phyloP scores from a whole-genome alignment of 495 filamentous ascomycete species.

The Ascodesmis nigricans region DNA sequence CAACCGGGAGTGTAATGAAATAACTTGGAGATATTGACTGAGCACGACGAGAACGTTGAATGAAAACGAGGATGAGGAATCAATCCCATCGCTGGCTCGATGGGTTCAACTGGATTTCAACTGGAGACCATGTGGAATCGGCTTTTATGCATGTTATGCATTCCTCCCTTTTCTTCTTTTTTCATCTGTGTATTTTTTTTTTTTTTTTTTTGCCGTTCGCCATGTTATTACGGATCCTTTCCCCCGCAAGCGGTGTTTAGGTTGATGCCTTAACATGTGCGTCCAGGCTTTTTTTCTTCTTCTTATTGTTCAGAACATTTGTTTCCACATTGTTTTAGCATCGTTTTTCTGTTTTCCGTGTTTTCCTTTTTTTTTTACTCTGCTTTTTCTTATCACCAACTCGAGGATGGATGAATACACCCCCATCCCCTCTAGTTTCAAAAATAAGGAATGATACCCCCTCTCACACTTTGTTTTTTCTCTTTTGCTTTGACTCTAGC shows the following conservation, averaged over 20 bases:
- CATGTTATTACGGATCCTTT: slow-evolving; percentile 5
- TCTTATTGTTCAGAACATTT: slow-evolving; percentile 16
- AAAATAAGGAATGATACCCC: too few species aligned
- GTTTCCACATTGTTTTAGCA: slow-evolving; percentile 6
- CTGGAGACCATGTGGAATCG: slow-evolving; percentile 17
- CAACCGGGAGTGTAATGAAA: too few species aligned
- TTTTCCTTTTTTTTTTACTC: slow-evolving; percentile 14
- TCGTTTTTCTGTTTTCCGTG: slow-evolving; percentile 11
- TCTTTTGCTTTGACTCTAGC: too few species aligned
- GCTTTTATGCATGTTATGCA: slow-evolving; percentile 5
- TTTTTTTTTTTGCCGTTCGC: slow-evolving; percentile 2
- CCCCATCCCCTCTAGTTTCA: too few species aligned
- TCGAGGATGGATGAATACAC: too few species aligned
- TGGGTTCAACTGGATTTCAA: slow-evolving; percentile 22
- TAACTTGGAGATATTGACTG: too few species aligned
- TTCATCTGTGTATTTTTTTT: slow-evolving; percentile 4
- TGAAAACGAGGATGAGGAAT: slow-evolving; percentile 6
- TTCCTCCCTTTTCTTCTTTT: slow-evolving; percentile 2
- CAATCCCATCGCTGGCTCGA: slow-evolving; percentile 12
- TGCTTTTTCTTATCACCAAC: not conserved
- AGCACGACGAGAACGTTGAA: too few species aligned
- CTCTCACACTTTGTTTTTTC: too few species aligned
- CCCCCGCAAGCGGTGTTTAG: slow-evolving; percentile 11
- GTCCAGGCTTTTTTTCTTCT: slow-evolving; percentile 10
- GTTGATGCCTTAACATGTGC: too few species aligned